phyloP scores from a whole-genome alignment of 164 flowering plant species.

The Vitis amurensis region DNA sequence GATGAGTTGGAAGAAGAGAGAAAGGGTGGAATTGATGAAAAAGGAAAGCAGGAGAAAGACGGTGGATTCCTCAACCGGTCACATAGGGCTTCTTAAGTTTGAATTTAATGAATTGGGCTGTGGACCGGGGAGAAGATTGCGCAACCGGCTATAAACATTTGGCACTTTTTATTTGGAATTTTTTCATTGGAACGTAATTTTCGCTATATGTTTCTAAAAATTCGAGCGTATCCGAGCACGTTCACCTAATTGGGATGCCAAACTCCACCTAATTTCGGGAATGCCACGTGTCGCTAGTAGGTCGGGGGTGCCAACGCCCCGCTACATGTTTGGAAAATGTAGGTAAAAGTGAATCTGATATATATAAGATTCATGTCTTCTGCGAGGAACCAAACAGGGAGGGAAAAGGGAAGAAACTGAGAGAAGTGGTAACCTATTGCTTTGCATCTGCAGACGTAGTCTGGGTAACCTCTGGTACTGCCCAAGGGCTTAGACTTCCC shows the following conservation, averaged over 20 bases:
- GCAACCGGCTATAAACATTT: conserved; percentile 21
- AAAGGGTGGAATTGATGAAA: conserved; percentile 13
- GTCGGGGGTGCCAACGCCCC: no score
- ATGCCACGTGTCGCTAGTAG: no score
- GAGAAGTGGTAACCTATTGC: conserved; percentile 49
- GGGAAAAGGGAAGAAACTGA: not conserved
- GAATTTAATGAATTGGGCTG: conserved; percentile 24
- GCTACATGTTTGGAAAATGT: no score
- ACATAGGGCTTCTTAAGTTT: conserved; percentile 18
- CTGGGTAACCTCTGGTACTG: conserved; percentile 71
- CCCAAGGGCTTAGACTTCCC: conserved; percentile 74
- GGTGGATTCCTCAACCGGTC: conserved; percentile 1
- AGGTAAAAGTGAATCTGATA: no score
- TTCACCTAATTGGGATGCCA: no score
- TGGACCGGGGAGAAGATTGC: conserved; percentile 5
- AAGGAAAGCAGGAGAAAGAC: not conserved
- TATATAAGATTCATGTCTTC: not conserved
- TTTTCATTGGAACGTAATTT: no score
- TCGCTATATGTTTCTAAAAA: no score
- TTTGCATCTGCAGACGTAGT: conserved; percentile 90
- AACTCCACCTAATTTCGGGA: no score
- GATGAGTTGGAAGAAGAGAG: conserved; percentile 7
- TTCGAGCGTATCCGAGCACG: no score
- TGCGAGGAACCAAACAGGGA: not conserved
- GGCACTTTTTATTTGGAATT: not conserved